phyloP scores from a whole-genome alignment of 768 basidiomycete genomes.

The Lactarius tabidus region DNA sequence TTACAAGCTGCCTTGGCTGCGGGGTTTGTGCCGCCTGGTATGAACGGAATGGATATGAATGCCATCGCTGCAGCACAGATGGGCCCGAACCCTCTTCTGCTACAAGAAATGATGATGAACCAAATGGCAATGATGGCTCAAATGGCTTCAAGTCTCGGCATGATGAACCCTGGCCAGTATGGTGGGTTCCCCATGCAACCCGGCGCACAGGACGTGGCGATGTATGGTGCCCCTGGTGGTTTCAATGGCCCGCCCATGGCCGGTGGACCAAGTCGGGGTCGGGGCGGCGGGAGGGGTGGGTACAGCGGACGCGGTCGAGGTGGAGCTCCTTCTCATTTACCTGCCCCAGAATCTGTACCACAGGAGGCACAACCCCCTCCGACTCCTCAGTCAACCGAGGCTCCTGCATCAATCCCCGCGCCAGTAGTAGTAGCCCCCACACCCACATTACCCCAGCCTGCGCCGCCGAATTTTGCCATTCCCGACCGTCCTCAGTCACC shows the following conservation, averaged over 20 bases:
- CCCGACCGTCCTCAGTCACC: conserved; percentile 85
- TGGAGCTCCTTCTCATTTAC: conserved; percentile 20
- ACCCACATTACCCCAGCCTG: conserved; percentile 29
- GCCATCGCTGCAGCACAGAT: conserved; percentile 47
- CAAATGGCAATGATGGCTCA: conserved; percentile 94
- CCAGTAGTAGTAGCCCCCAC: conserved; percentile 27
- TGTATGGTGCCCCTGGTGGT: conserved; percentile 36
- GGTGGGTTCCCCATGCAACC: conserved; percentile 60
- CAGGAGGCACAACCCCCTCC: conserved; percentile 23
- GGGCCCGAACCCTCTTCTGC: conserved; percentile 55
- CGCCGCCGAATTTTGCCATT: conserved; percentile 47
- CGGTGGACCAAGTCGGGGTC: conserved; percentile 42
- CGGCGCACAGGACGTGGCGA: conserved; percentile 44
- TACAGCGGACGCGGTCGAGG: conserved; percentile 23
- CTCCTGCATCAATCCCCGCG: conserved; percentile 23
- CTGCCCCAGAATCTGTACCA: conserved; percentile 18
- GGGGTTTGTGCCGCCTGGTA: conserved; percentile 31
- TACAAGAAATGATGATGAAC: conserved; percentile 90
- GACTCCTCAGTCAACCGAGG: conserved; percentile 25
- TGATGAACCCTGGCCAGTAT: conserved; percentile 64
- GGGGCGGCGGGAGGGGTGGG: conserved; percentile 33
- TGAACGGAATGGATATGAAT: conserved; percentile 59
- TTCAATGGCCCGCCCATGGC: conserved; percentile 37
- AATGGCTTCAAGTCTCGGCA: conserved; percentile 81
- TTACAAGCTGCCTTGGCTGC: conserved; percentile 49